A percentile compares a stretch with the other conserved stretches of the same genome.
These are phyloP conservation scores for Hypoxylon rickii DNA, from an alignment of 495 filamentous ascomycete species.

Conservation along the genomic window DNA sequence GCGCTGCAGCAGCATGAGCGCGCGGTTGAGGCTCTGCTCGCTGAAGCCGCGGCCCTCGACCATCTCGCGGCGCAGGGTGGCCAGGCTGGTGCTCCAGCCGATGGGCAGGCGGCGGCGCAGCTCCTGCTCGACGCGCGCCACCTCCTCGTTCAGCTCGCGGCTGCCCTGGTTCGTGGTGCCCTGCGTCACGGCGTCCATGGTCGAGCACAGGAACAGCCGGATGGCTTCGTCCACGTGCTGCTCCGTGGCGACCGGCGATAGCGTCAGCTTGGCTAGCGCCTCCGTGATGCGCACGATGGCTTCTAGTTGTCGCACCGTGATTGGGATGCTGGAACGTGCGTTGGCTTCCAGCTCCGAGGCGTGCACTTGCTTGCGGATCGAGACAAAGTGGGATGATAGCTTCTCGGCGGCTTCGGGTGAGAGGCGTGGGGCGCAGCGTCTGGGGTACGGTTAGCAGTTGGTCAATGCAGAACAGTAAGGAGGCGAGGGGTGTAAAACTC, in stretches of 20 bases:
- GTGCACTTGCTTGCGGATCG: conserved; percentile 93
- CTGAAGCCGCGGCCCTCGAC: conserved; percentile 85
- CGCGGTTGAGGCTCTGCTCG: conserved; percentile 82
- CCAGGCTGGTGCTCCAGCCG: conserved; percentile 90
- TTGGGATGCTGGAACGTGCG: conserved; percentile 88
- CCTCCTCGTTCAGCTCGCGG: conserved; percentile 89
- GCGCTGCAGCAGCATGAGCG: conserved; percentile 82
- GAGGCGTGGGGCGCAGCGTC: conserved; percentile 90
- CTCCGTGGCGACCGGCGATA: conserved; percentile 84
- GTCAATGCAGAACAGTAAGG: not conserved
- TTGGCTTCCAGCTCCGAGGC: conserved; percentile 85
- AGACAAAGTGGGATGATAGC: conserved; percentile 95
- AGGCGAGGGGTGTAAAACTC: conserved; percentile 46
- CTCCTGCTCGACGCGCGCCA: conserved; percentile 86
- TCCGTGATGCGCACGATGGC: conserved; percentile 97
- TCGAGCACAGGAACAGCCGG: conserved; percentile 91
- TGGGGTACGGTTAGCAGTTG: conserved; percentile 49
- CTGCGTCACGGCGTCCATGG: conserved; percentile 96
- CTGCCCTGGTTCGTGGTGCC: conserved; percentile 78
- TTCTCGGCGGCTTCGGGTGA: conserved; percentile 93
- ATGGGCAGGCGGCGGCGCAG: conserved; percentile 86
- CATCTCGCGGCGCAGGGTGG: conserved; percentile 85
- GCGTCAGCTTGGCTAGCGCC: conserved; percentile 86
- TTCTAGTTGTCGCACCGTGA: conserved; percentile 96
- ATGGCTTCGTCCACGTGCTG: conserved; percentile 97